phyloP scores from a whole-genome alignment of 2,329 filamentous ascomycete species.

The Fusarium guadeloupense region DNA sequence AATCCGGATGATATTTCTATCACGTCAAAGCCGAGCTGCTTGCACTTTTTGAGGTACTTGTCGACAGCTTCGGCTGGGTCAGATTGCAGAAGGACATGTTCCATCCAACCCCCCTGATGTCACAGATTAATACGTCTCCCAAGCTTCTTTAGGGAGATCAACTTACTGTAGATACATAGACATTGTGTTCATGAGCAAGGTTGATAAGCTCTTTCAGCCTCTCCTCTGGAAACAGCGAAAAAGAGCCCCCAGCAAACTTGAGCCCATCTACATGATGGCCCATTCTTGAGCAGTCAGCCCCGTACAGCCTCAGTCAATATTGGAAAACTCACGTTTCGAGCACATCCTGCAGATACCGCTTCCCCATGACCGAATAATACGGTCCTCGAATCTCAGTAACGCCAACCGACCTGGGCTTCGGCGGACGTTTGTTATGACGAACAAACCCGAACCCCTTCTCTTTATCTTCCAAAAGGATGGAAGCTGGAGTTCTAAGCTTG shows the following conservation, averaged over 20 bases:
- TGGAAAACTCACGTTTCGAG: conserved; percentile 56
- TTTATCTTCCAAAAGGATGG: conserved; percentile 6
- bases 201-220: conserved; percentile 11
- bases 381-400: conserved; percentile 66
- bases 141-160: accelerated
- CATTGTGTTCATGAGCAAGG: conserved; percentile 9
- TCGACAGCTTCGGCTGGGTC: conserved; percentile 57
- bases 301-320: background rate
- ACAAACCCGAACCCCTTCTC: conserved; percentile 47
- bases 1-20: conserved; percentile 64
- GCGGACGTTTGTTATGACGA: conserved; percentile 57
- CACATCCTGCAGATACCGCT: conserved; percentile 60
- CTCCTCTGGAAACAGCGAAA: conserved; percentile 2
- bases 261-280: conserved; percentile 63
- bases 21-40: conserved; percentile 63
- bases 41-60: conserved; percentile 61
- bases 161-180: conserved; percentile 25
- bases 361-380: conserved; percentile 65
- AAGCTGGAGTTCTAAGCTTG: background rate
- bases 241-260: conserved; percentile 60
- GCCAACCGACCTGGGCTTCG: conserved; percentile 58
- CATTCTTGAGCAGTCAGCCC: conserved; percentile 51
- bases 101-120: conserved; percentile 14
- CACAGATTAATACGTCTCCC: background rate
- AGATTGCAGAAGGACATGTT: conserved; percentile 32